A percentile compares a stretch with the other conserved stretches of the same genome.
Conservation (phyloP, 179 eudicot genomes). For the Pouteria campechiana region DNA sequence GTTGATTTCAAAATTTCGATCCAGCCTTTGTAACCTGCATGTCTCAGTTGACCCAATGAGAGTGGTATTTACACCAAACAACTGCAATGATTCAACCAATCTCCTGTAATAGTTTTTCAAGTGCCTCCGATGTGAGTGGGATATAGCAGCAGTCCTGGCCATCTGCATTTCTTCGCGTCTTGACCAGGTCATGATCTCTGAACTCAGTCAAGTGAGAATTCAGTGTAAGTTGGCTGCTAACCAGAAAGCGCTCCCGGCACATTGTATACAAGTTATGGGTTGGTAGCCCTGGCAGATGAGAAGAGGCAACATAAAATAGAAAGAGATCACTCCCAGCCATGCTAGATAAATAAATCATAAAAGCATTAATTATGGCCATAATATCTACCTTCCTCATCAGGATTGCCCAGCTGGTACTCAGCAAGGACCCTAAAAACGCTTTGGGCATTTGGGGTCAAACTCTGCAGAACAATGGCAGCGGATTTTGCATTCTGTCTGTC, state of each 20-base stretch:
- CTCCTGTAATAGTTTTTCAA: conserved; percentile 61
- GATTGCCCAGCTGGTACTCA: conserved; percentile 72
- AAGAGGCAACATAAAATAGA: not conserved
- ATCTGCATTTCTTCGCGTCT: conserved; percentile 64
- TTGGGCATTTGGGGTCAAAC: conserved; percentile 94
- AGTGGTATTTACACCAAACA: too few relatives aligned
- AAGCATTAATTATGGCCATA: too few relatives aligned
- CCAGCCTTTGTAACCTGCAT: too few relatives aligned
- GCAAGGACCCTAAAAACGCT: conserved; percentile 87
- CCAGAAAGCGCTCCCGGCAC: conserved; percentile 81
- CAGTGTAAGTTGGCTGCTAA: conserved; percentile 82
- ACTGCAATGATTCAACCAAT: too few relatives aligned
- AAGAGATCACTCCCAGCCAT: not conserved
- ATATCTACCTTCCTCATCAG: conserved; percentile 64
- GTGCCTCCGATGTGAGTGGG: conserved; percentile 71
- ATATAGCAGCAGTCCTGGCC: conserved; percentile 85
- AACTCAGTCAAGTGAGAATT: conserved; percentile 92
- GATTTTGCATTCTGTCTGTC: conserved; percentile 68
- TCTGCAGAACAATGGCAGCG: conserved; percentile 78
- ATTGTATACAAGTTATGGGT: conserved; percentile 42
- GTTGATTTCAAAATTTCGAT: too few relatives aligned
- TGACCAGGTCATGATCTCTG: conserved; percentile 85
- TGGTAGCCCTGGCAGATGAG: conserved; percentile 53
- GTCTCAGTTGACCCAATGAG: too few relatives aligned
- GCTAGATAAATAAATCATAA: not conserved